A percentile compares a stretch with the other conserved stretches of the same genome.
Evolutionary conservation across 305 asterid species (phyloP).

Genomic region (Solanum hybrid): DNA sequence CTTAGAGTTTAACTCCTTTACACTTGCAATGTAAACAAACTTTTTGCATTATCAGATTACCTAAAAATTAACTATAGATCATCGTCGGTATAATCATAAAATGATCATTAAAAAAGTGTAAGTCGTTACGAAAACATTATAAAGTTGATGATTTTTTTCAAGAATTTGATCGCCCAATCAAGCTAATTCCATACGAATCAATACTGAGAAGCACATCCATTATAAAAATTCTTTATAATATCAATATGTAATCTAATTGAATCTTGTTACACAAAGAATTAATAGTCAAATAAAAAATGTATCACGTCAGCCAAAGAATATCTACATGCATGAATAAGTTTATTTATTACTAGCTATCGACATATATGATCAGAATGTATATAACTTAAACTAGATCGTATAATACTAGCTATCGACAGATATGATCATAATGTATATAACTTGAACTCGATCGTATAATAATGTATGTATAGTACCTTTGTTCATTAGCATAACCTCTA

Average conservation of each 20-base stretch:
- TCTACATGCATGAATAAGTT: not conserved
- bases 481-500: constrained; percentile 43
- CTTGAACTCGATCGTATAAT: not conserved
- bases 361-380: not conserved
- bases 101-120: not conserved
- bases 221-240: too few relatives aligned
- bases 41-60: not conserved
- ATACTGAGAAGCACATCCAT: not conserved
- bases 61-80: not conserved
- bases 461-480: constrained; percentile 22
- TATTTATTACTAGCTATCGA: not conserved
- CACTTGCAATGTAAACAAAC: not conserved
- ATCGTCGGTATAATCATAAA: too few relatives aligned
- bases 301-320: not conserved
- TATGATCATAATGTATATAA: not conserved
- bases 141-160: too few relatives aligned
- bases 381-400: too few relatives aligned
- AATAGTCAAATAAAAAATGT: not conserved
- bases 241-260: not conserved
- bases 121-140: not conserved
- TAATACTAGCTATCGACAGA: not conserved
- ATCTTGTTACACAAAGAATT: not conserved
- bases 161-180: not conserved
- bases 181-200: too few relatives aligned
- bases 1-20: not conserved